Evolutionary conservation across 768 basidiomycete genomes (phyloP).

Genomic region (Agaricus blazei): DNA sequence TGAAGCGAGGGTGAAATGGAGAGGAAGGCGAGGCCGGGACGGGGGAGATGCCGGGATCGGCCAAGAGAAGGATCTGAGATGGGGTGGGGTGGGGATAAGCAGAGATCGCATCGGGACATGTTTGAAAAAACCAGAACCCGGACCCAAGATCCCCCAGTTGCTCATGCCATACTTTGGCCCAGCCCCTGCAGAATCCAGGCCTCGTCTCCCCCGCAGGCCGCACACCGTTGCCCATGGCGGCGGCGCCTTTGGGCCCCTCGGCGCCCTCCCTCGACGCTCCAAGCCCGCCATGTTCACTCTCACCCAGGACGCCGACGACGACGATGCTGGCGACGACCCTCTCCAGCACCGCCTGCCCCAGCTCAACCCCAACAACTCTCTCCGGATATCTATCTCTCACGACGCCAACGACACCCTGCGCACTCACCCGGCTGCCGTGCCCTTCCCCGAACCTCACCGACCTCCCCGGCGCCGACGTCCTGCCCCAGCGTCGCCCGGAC

Average conservation of each 20-base stretch:
- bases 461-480: constrained; percentile 18
- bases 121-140: background rate
- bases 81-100: constrained; percentile 9
- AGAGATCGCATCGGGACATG: constrained; percentile 8
- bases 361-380: constrained; percentile 17
- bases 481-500: constrained; percentile 31
- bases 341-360: constrained; percentile 14
- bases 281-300: constrained; percentile 3
- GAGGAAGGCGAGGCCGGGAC: background rate
- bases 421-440: constrained; percentile 18
- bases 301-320: background rate
- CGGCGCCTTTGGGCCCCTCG: constrained; percentile 46
- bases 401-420: constrained; percentile 16
- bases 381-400: constrained; percentile 10
- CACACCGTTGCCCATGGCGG: constrained; percentile 23
- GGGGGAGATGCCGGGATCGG: background rate
- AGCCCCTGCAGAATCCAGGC: constrained; percentile 21
- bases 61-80: background rate
- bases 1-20: too few relatives aligned
- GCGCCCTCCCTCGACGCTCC: constrained; percentile 33
- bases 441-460: constrained; percentile 34
- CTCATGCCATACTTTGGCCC: constrained; percentile 28
- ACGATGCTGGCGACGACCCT: constrained; percentile 27
- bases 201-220: constrained; percentile 25
- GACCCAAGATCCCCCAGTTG: too few relatives aligned